Evolutionary conservation across 768 basidiomycete species (phyloP).

Genomic region (Pilatotrama ljubarskyi): DNA sequence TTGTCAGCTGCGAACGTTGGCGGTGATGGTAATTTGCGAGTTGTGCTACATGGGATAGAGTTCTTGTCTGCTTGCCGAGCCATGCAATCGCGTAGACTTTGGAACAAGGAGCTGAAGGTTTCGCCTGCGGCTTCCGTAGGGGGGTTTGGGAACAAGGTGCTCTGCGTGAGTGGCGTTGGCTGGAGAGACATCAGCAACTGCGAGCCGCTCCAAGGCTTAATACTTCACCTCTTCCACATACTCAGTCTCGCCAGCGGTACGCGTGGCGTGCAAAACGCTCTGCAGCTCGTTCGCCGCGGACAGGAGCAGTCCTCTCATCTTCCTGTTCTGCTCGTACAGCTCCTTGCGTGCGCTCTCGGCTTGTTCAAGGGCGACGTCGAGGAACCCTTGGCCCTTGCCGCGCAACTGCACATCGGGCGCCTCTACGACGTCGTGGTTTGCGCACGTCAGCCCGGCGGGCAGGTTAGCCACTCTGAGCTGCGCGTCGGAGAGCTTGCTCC

Average conservation of each 20-base stretch:
- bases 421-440: constrained; percentile 32
- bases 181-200: constrained; percentile 29
- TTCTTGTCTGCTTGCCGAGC: constrained; percentile 6
- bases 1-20: not conserved
- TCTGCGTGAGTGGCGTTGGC: constrained; percentile 27
- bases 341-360: constrained; percentile 65
- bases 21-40: constrained; percentile 9
- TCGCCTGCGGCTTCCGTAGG: constrained; percentile 29
- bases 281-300: constrained; percentile 67
- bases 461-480: constrained; percentile 58
- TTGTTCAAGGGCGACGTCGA: constrained; percentile 71
- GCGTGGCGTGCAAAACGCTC: constrained; percentile 50
- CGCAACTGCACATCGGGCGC: constrained; percentile 39
- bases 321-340: constrained; percentile 64
- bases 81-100: constrained; percentile 28
- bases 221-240: constrained; percentile 49
- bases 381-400: constrained; percentile 52
- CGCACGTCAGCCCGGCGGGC: constrained; percentile 43
- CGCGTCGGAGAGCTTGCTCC: constrained; percentile 67
- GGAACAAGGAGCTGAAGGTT: constrained; percentile 28
- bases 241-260: constrained; percentile 37
- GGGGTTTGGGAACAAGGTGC: constrained; percentile 31
- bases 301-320: constrained; percentile 60
- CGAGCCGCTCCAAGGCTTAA: constrained; percentile 30
- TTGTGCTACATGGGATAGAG: not conserved